phyloP scores from a whole-genome alignment of 1,284 basidiomycete species.

The Ganoderma sp. region DNA sequence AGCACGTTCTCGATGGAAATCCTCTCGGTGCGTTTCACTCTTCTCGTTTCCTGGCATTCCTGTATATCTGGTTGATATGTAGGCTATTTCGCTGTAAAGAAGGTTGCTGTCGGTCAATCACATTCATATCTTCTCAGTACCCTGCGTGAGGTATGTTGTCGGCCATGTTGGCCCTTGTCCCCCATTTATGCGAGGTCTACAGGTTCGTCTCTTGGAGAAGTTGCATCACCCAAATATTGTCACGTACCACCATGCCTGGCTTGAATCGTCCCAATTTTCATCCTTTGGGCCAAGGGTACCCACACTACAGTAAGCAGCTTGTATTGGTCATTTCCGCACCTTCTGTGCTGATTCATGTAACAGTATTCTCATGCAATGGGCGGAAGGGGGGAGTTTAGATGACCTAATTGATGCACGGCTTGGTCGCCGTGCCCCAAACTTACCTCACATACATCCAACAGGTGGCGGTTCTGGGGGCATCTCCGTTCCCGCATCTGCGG shows the following conservation, averaged over 20 bases:
- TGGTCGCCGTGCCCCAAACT: slow-evolving; percentile 44
- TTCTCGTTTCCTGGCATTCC: slow-evolving; percentile 1
- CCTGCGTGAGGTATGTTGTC: slow-evolving; percentile 68
- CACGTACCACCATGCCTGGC: slow-evolving; percentile 95
- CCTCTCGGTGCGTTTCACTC: slow-evolving; percentile 57
- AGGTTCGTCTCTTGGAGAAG: slow-evolving; percentile 85
- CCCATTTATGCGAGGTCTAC: slow-evolving; percentile 3
- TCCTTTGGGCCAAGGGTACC: slow-evolving; percentile 84
- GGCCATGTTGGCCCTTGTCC: background rate
- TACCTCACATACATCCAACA: slow-evolving; percentile 35
- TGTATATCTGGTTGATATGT: slow-evolving; percentile 17
- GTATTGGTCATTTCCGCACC: background rate
- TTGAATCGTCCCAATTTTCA: slow-evolving; percentile 85
- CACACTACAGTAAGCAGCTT: slow-evolving; percentile 68
- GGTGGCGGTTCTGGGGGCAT: slow-evolving; percentile 24
- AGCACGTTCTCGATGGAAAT: slow-evolving; percentile 86
- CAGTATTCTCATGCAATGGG: slow-evolving; percentile 93
- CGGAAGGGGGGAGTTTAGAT: slow-evolving; percentile 83
- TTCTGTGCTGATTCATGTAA: slow-evolving; percentile 9
- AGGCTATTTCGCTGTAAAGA: slow-evolving; percentile 92
- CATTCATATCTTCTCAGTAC: slow-evolving; percentile 84
- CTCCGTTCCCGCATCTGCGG: slow-evolving; percentile 23
- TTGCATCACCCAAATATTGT: slow-evolving; percentile 92
- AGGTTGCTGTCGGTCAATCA: slow-evolving; percentile 91
- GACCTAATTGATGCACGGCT: slow-evolving; percentile 83